Percentiles rank a stretch among this genome's conserved stretches.
phyloP scores from a whole-genome alignment of 371 early-diverging fungal species.

The Apophysomyces trapeziformis region DNA sequence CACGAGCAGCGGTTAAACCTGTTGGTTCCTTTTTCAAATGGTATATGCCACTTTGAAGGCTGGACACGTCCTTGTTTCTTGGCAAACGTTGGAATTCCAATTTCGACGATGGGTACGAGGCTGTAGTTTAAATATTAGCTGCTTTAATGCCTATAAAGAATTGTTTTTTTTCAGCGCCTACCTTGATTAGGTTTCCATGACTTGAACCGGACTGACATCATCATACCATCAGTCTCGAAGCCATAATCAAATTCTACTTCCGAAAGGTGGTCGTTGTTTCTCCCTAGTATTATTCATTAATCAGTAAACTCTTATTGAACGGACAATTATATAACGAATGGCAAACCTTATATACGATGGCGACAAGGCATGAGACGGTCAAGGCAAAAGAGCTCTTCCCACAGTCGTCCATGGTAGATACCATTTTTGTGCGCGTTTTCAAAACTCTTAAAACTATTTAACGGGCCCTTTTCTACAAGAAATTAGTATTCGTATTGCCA shows the following conservation, averaged over 20 bases:
- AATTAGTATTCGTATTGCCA: background rate
- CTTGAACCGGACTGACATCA: background rate
- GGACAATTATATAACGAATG: background rate
- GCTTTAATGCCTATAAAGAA: background rate
- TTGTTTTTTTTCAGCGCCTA: background rate
- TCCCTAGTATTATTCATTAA: background rate
- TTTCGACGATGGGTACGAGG: background rate
- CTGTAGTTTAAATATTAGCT: background rate
- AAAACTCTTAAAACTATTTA: background rate
- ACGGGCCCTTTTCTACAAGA: background rate
- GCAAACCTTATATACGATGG: background rate
- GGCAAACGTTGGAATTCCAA: background rate
- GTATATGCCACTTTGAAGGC: background rate
- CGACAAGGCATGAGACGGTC: background rate
- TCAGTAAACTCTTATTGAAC: background rate
- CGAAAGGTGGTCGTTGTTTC: background rate
- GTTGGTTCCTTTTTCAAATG: background rate
- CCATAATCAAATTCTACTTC: background rate
- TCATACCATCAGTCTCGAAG: background rate
- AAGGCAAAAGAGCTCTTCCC: conserved; percentile 1
- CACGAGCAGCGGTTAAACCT: background rate
- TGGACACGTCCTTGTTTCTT: background rate
- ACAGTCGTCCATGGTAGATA: background rate
- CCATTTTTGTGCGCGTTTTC: background rate
- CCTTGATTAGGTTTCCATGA: background rate